A percentile compares a stretch with the other conserved stretches of the same genome.
phyloP scores from a whole-genome alignment of 148 eudicot species.

The Chenopodium berlandieri region DNA sequence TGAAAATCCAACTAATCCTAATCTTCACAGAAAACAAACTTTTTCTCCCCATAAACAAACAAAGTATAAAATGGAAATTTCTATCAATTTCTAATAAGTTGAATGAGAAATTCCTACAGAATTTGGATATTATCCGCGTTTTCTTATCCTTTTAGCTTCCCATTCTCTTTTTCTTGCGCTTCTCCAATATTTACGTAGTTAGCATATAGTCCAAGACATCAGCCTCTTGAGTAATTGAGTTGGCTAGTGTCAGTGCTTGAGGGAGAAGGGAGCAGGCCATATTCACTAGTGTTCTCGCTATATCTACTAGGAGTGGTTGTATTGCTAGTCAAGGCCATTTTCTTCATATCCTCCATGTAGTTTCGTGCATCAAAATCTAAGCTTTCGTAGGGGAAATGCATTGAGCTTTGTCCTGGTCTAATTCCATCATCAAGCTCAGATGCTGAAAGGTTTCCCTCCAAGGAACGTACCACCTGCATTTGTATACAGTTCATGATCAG shows the following conservation, averaged over 20 bases:
- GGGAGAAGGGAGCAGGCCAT: constrained; percentile 39
- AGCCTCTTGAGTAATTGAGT: constrained; percentile 12
- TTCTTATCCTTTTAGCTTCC: background rate
- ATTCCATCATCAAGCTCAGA: constrained; percentile 43
- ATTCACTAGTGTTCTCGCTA: constrained; percentile 43
- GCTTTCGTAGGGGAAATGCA: constrained; percentile 39
- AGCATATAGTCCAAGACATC: background rate
- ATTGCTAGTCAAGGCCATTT: constrained; percentile 31
- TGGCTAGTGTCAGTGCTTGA: constrained; percentile 36
- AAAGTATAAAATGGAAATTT: constrained; percentile 5
- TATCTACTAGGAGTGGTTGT: constrained; percentile 24
- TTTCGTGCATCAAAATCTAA: constrained; percentile 34
- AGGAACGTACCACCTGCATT: constrained; percentile 44
- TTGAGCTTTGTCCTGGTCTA: constrained; percentile 38
- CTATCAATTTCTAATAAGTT: background rate
- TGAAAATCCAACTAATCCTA: background rate
- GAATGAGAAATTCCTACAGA: background rate
- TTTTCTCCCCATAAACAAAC: background rate
- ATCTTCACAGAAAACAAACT: background rate
- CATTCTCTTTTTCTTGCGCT: background rate
- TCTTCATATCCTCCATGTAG: constrained; percentile 35
- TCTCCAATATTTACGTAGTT: constrained; percentile 5
- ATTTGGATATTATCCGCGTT: background rate
- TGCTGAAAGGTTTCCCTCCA: constrained; percentile 42
- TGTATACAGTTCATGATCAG: background rate